Conservation (phyloP, 768 basidiomycete species). For the Lentinula aciculospora region DNA sequence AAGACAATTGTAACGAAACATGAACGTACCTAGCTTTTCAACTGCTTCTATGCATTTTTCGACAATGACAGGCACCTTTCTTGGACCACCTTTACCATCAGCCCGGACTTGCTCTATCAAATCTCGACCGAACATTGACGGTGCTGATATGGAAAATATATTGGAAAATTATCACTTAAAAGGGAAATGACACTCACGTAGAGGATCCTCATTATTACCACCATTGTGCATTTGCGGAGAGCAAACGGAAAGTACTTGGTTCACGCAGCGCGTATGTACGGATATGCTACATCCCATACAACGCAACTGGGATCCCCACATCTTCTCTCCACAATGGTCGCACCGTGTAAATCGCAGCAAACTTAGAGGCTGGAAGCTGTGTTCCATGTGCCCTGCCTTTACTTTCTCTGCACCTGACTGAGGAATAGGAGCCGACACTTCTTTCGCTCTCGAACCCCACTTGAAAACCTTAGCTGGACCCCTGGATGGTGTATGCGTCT, state of each 20-base stretch:
- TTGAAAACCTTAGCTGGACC: slow-evolving; percentile 51
- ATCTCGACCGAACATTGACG: slow-evolving; percentile 91
- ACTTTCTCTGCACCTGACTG: slow-evolving; percentile 28
- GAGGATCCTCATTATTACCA: slow-evolving; percentile 26
- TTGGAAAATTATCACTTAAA: slow-evolving; percentile 5
- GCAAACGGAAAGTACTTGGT: slow-evolving; percentile 63
- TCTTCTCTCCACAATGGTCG: slow-evolving; percentile 95
- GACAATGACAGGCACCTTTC: slow-evolving; percentile 80
- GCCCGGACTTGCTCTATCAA: slow-evolving; percentile 77
- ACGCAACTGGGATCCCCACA: slow-evolving; percentile 96
- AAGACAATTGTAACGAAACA: background rate
- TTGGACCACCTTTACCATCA: slow-evolving; percentile 54
- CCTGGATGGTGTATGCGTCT: slow-evolving; percentile 43
- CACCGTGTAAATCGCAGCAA: slow-evolving; percentile 87
- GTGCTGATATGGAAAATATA: slow-evolving; percentile 37
- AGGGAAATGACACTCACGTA: slow-evolving; percentile 27
- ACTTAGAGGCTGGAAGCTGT: slow-evolving; percentile 86
- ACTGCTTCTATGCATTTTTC: slow-evolving; percentile 96
- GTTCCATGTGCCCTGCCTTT: slow-evolving; percentile 45
- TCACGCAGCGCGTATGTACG: slow-evolving; percentile 83
- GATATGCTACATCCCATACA: slow-evolving; percentile 85
- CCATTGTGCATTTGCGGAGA: slow-evolving; percentile 38
- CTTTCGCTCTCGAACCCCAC: slow-evolving; percentile 58
- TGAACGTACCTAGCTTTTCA: slow-evolving; percentile 67
- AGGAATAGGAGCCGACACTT: slow-evolving; percentile 22